A percentile compares a stretch with the other conserved stretches of the same genome.
phyloP scores from a whole-genome alignment of 331 rosid genomes.

The Acacia pycnantha region DNA sequence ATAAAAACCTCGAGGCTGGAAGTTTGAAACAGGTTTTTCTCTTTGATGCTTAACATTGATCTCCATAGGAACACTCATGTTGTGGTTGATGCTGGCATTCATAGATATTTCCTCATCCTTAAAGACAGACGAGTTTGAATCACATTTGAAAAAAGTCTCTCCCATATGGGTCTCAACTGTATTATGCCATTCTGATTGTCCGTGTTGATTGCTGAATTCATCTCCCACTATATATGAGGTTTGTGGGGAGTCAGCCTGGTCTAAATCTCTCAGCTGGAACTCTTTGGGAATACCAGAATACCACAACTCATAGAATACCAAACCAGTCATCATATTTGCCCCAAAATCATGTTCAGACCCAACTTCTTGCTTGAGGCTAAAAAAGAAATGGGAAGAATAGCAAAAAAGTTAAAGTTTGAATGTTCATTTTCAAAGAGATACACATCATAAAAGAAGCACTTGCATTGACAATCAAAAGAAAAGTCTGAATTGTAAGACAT shows the following conservation, averaged over 20 bases:
- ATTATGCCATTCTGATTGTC: conserved; percentile 42
- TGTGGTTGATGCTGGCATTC: conserved; percentile 25
- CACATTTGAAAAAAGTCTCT: conserved; percentile 31
- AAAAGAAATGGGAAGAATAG: conserved; percentile 6
- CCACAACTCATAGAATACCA: conserved; percentile 70
- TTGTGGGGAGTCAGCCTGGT: conserved; percentile 37
- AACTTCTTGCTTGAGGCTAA: conserved; percentile 60
- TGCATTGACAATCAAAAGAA: conserved; percentile 8
- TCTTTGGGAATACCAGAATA: conserved; percentile 62
- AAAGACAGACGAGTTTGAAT: conserved; percentile 66
- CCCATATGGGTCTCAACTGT: conserved; percentile 47
- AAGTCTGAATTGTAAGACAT: background rate
- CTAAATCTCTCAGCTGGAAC: conserved; percentile 55
- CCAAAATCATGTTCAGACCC: conserved; percentile 44
- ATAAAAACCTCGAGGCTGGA: conserved; percentile 48
- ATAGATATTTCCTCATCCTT: conserved; percentile 34
- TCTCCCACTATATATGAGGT: conserved; percentile 35
- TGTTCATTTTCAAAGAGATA: conserved; percentile 22
- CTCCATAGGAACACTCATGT: conserved; percentile 26
- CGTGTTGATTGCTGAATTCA: conserved; percentile 27
- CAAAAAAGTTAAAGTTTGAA: background rate
- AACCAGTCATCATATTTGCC: conserved; percentile 61
- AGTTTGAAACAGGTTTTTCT: conserved; percentile 35
- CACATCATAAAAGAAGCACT: conserved; percentile 13
- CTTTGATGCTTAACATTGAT: conserved; percentile 33